Conservation (phyloP, 192 early-diverging fungal genomes). For the Mortierella hygrophila region DNA sequence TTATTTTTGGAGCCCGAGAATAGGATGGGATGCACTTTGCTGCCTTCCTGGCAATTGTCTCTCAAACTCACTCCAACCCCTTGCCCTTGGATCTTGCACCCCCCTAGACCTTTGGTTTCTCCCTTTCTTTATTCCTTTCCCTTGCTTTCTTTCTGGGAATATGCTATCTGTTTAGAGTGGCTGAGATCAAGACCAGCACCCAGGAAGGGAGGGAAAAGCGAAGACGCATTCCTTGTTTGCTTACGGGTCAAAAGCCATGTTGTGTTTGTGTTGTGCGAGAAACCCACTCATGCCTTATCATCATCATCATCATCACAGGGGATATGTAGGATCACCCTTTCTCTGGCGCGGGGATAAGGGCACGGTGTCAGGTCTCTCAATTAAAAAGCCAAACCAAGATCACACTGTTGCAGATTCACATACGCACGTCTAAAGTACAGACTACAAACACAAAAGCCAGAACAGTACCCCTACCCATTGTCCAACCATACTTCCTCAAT, state of each 20-base stretch:
- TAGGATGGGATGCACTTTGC: neutral
- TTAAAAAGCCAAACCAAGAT: too few relatives aligned
- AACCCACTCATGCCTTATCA: too few relatives aligned
- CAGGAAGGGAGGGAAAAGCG: neutral
- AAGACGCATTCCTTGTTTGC: neutral
- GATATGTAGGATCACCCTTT: neutral
- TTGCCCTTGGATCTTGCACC: neutral
- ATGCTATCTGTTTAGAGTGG: neutral
- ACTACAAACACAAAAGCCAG: too few relatives aligned
- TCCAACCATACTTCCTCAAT: too few relatives aligned
- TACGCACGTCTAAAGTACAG: too few relatives aligned
- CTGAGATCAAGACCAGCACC: neutral
- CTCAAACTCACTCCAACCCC: neutral
- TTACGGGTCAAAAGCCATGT: neutral
- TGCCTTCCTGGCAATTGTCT: neutral
- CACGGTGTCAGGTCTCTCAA: too few relatives aligned
- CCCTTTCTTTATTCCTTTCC: neutral
- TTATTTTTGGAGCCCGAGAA: conserved; percentile 2
- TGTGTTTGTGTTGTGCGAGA: too few relatives aligned
- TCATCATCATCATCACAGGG: too few relatives aligned
- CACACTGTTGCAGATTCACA: too few relatives aligned
- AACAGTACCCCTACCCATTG: too few relatives aligned
- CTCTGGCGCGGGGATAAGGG: neutral
- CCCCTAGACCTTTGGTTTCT: neutral
- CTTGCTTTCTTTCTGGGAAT: neutral